phyloP scores from a whole-genome alignment of 2,329 filamentous ascomycete genomes.

The Blastomyces parvus region DNA sequence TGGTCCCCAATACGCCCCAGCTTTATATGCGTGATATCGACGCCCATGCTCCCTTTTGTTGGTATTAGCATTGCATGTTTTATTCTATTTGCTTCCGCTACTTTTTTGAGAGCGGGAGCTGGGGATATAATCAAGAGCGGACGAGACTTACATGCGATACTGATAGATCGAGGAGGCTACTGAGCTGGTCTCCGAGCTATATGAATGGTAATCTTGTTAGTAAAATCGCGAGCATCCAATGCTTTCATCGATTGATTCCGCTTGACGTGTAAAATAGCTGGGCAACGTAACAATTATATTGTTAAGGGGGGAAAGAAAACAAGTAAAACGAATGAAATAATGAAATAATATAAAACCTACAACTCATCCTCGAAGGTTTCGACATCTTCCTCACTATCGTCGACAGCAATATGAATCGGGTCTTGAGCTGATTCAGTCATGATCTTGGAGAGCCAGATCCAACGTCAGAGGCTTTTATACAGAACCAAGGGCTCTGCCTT shows the following conservation, averaged over 20 bases:
- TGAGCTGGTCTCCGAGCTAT: background rate
- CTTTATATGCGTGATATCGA: conserved; percentile 4
- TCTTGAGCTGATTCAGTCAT: background rate
- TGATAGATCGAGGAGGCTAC: background rate
- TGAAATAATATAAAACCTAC: no score
- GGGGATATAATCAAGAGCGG: background rate
- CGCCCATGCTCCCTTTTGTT: background rate
- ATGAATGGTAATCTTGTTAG: background rate
- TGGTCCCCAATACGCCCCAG: conserved; percentile 3
- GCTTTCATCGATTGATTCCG: background rate
- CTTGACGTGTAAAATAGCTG: no score
- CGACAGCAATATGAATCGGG: background rate
- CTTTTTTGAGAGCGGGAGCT: background rate
- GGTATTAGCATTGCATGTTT: background rate
- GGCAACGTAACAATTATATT: background rate
- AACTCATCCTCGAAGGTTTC: background rate
- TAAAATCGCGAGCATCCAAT: background rate
- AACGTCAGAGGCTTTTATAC: background rate
- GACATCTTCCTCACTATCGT: background rate
- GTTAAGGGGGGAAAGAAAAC: background rate
- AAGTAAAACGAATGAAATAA: background rate
- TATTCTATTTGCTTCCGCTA: background rate
- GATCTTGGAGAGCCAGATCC: background rate
- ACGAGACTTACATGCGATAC: background rate
- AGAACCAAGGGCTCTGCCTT: no score